Conservation (phyloP, 371 early-diverging fungal species). For the Mucor circinelloides region DNA sequence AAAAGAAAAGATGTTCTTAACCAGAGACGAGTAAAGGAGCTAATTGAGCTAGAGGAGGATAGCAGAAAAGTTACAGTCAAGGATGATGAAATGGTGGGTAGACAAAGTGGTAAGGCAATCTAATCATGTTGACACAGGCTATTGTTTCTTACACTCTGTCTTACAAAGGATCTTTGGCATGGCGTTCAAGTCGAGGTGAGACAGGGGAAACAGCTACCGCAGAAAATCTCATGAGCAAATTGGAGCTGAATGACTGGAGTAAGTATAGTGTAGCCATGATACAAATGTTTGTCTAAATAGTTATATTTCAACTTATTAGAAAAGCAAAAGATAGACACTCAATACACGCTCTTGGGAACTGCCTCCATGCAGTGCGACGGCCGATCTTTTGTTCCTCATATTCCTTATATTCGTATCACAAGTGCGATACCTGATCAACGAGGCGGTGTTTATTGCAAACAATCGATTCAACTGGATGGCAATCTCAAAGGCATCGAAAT, state of each 20-base stretch:
- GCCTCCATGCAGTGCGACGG: neutral
- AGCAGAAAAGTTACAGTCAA: conserved; percentile 22
- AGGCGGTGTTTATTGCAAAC: conserved; percentile 25
- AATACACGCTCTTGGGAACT: conserved; percentile 6
- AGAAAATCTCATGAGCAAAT: neutral
- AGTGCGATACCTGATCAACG: conserved; percentile 25
- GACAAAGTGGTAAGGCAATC: conserved; percentile 48
- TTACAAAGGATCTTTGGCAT: conserved; percentile 44
- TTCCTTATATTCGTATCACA: conserved; percentile 23
- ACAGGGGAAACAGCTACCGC: conserved; percentile 1
- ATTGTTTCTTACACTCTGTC: no score
- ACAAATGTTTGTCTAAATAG: neutral
- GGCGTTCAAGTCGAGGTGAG: conserved; percentile 56
- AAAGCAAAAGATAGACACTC: neutral
- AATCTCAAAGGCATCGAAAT: conserved; percentile 27
- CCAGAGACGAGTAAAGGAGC: conserved; percentile 39
- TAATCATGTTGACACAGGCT: neutral
- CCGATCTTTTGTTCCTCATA: neutral
- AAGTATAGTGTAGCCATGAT: neutral
- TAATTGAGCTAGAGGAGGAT: conserved; percentile 41
- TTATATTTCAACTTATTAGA: neutral
- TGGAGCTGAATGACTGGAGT: neutral
- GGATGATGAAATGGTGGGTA: conserved; percentile 47
- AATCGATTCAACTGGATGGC: conserved; percentile 10
- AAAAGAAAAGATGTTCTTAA: conserved; percentile 9